Percentiles rank a stretch among this genome's conserved stretches.
phyloP scores from a whole-genome alignment of 768 basidiomycete genomes.

The Podaxis rugospora region DNA sequence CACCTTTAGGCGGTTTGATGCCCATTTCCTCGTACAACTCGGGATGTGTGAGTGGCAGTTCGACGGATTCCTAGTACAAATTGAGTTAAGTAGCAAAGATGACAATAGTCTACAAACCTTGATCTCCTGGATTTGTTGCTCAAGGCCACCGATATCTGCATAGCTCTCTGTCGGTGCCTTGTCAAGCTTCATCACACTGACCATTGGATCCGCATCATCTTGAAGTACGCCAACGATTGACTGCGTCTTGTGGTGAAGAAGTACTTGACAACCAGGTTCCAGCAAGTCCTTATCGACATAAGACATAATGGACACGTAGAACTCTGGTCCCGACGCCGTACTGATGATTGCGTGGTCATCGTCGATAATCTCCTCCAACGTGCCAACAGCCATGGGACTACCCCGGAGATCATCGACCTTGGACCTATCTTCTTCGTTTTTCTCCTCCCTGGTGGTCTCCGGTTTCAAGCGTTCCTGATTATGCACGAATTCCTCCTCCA shows the following conservation, averaged over 20 bases:
- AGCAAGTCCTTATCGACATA: constrained; percentile 98
- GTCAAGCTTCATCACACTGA: constrained; percentile 98
- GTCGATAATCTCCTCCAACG: constrained; percentile 96
- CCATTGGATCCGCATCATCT: constrained; percentile 93
- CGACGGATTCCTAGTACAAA: constrained; percentile 84
- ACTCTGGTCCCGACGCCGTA: constrained; percentile 91
- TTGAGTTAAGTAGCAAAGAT: neutral
- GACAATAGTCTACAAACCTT: constrained; percentile 51
- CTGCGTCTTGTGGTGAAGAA: constrained; percentile 95
- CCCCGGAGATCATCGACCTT: constrained; percentile 94
- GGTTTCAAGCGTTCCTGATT: constrained; percentile 92
- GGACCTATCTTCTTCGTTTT: constrained; percentile 91
- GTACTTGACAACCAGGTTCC: constrained; percentile 92
- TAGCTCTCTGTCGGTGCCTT: constrained; percentile 99
- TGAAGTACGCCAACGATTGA: constrained; percentile 93
- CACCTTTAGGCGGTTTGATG: constrained; percentile 98
- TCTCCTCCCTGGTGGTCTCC: constrained; percentile 84
- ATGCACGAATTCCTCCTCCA: constrained; percentile 93
- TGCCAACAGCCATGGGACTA: constrained; percentile 96
- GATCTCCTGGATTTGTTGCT: constrained; percentile 97
- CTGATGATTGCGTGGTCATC: constrained; percentile 99
- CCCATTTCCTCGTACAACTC: constrained; percentile 99
- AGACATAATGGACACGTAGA: constrained; percentile 95
- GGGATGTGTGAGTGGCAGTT: constrained; percentile 94
- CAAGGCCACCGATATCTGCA: constrained; percentile 96